Base-by-base conservation (phyloP, 768 basidiomycete species). In the Trametes cinnabarina region DNA sequence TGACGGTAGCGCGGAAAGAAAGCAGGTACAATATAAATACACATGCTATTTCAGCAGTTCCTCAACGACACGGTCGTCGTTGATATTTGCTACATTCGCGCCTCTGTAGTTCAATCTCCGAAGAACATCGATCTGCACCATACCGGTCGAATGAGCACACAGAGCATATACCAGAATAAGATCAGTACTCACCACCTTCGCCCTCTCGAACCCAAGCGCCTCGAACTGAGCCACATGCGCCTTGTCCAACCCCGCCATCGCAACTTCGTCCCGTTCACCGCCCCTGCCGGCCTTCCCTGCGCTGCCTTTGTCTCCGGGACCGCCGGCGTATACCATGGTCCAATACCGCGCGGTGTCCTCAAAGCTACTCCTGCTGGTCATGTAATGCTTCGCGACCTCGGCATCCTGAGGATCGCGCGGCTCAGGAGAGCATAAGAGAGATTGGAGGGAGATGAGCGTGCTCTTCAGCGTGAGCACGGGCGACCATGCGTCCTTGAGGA, bases 321-420 rank as follows among this genome's bases (percentile, higher is more conserved):
- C 91, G 43, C 87, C 90, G 2, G 95, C 95, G 69, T 97, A 97
- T 26, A 88, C 85, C 66, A 91, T 86, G 1, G 94, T 92, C 95
- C 95, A 98, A 71, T 95, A 94, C 39, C 83, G 80, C 55, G 95
- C 95, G 3, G 95, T 98, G 37, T 90, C 90, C 57, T 95, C 91
- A 64, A 98, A 98, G 66, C 88, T 87, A 23, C 76, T 74, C 70
- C 88, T 88, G 71, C 88, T 91, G 12, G 94, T 92, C 72, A 91
- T 89, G 66, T 91, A 98, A 69, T 97, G 96, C 71, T 97, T 98
- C 12, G 95, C 95, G 11, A 98, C 95, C 74, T 98, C 94, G 0
- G 95, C 96, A 68, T 98, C 96, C 74, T 98, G 95, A 0, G 95
- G 96, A 69, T 98, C 96, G 62, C 90, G 91, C 8, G 96, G 95